Percentiles rank a stretch among this genome's conserved stretches.
Evolutionary conservation across 1,284 basidiomycete genomes (phyloP).

Genomic region (Tilletia setariae): DNA sequence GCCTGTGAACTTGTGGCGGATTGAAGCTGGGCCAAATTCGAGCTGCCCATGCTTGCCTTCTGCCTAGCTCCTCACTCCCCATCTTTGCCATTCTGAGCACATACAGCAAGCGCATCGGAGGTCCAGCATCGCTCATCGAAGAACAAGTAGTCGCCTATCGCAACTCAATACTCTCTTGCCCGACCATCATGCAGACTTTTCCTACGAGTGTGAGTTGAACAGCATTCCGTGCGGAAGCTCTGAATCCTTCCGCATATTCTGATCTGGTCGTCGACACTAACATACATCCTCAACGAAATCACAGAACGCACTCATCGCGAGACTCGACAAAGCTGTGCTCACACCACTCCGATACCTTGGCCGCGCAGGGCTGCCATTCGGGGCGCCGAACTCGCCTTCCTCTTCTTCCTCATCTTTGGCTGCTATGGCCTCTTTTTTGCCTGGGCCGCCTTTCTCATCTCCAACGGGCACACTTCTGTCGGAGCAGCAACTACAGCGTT

Average conservation of each 20-base stretch:
- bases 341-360: neutral
- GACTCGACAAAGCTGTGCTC: conserved; percentile 38
- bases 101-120: conserved; percentile 47
- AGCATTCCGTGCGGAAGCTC: conserved; percentile 31
- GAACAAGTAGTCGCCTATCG: conserved; percentile 54
- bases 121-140: conserved; percentile 50
- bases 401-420: conserved; percentile 12
- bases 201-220: conserved; percentile 36
- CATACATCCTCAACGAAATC: too few relatives aligned
- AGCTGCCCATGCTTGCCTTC: too few relatives aligned
- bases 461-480: conserved; percentile 30
- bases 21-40: too few relatives aligned
- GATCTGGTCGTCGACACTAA: too few relatives aligned
- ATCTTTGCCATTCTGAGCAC: conserved; percentile 50
- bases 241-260: too few relatives aligned
- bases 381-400: conserved; percentile 1
- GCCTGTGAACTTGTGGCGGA: conserved; percentile 35
- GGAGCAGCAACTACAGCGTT: conserved; percentile 43
- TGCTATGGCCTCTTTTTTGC: neutral
- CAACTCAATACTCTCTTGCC: conserved; percentile 56
- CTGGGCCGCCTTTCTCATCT: conserved; percentile 37
- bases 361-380: conserved; percentile 2
- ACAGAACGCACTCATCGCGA: conserved; percentile 49
- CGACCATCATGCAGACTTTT: conserved; percentile 57
- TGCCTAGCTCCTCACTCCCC: too few relatives aligned